Evolutionary conservation across 257 asterid genomes (phyloP).

Genomic region (Ilex asprella): DNA sequence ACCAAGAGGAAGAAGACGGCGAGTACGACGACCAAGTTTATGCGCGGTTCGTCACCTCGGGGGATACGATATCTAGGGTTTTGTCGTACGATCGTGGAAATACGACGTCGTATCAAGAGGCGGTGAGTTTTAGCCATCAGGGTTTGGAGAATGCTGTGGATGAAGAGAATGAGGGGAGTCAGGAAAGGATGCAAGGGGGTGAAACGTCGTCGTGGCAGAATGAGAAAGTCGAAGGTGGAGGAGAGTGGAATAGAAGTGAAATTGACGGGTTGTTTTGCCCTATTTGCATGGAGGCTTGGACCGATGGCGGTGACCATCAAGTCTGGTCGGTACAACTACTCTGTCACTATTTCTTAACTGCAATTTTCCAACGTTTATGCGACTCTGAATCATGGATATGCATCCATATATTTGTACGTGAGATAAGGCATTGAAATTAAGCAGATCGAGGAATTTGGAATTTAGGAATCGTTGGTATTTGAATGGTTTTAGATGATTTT

Average conservation of each 20-base stretch:
- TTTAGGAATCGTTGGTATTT: no score
- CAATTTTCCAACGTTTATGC: no score
- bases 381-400: not conserved
- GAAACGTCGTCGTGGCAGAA: conserved; percentile 19
- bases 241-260: conserved; percentile 43
- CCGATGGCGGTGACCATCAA: conserved; percentile 67
- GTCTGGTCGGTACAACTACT: conserved; percentile 41
- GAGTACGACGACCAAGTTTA: not conserved
- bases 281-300: conserved; percentile 88
- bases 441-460: not conserved
- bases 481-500: no score
- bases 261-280: conserved; percentile 78
- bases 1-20: conserved; percentile 10
- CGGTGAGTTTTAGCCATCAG: conserved; percentile 10
- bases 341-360: not conserved
- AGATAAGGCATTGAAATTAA: not conserved
- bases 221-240: conserved; percentile 17
- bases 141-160: conserved; percentile 18
- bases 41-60: not conserved
- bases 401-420: not conserved
- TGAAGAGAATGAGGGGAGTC: conserved; percentile 16
- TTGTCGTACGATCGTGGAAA: not conserved
- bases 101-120: conserved; percentile 19
- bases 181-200: conserved; percentile 12
- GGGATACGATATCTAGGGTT: conserved; percentile 4